Percentiles rank a stretch among this genome's conserved stretches.
These are phyloP conservation scores for Elasticomyces elasticus DNA, from an alignment of 495 filamentous ascomycete genomes.

Conservation along the genomic window DNA sequence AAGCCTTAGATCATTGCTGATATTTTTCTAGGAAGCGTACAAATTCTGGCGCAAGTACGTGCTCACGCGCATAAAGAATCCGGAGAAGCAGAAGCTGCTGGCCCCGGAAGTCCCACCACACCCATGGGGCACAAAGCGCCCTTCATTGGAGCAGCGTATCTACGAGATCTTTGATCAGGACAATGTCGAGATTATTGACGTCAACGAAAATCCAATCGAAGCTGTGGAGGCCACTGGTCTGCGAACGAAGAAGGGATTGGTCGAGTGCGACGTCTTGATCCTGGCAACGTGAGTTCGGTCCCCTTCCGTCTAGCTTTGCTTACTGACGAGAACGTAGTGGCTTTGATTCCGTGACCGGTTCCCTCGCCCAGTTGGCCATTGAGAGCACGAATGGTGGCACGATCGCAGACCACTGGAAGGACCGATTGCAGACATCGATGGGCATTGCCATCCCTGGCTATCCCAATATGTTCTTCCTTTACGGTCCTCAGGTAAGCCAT, in stretches of 20 bases:
- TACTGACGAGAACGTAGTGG: too few relatives aligned
- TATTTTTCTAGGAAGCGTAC: too few relatives aligned
- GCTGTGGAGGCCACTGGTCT: constrained; percentile 41
- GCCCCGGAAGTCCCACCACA: constrained; percentile 45
- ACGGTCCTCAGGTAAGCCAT: too few relatives aligned
- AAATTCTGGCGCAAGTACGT: constrained; percentile 49
- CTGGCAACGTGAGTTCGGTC: too few relatives aligned
- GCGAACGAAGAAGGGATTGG: constrained; percentile 29
- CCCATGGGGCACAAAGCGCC: constrained; percentile 46
- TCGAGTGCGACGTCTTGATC: constrained; percentile 39
- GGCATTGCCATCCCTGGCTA: constrained; percentile 30
- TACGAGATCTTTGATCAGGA: constrained; percentile 49
- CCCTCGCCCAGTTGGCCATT: constrained; percentile 39
- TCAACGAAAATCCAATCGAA: constrained; percentile 39
- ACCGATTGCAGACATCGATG: constrained; percentile 38
- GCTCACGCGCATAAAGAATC: constrained; percentile 41
- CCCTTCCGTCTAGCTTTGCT: too few relatives aligned
- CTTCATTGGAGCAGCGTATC: constrained; percentile 45
- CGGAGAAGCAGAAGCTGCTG: constrained; percentile 39
- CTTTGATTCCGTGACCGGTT: constrained; percentile 45
- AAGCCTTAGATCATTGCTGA: too few relatives aligned
- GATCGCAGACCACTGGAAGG: constrained; percentile 40
- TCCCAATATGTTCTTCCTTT: constrained; percentile 43
- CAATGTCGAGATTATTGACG: constrained; percentile 48
- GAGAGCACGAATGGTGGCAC: constrained; percentile 31